Evolutionary conservation across 352 stramenopile genomes (phyloP).

Genomic region (Stephanocyclus meneghinianus): DNA sequence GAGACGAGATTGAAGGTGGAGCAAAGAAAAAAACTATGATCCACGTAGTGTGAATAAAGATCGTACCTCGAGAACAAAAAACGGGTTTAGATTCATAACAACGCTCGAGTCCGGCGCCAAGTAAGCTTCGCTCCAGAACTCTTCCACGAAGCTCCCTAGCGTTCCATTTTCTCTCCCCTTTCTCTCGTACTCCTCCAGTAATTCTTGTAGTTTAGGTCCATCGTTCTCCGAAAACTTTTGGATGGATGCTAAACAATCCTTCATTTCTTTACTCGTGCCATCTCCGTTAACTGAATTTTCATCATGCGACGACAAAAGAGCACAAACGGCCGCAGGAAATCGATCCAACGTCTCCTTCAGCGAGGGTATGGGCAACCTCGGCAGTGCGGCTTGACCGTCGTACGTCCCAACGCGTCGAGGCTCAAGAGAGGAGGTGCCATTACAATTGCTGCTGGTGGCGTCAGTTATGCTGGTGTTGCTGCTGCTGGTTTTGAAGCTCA

Average conservation of each 20-base stretch:
- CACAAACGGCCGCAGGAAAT: conserved; percentile 85
- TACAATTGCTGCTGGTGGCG: neutral
- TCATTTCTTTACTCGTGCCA: conserved; percentile 28
- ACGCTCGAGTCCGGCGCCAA: conserved; percentile 89
- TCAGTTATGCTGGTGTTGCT: neutral
- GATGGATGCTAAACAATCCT: conserved; percentile 47
- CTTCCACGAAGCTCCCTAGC: conserved; percentile 82
- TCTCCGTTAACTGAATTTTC: conserved; percentile 34
- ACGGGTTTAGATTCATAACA: conserved; percentile 95
- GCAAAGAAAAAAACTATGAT: too few species aligned
- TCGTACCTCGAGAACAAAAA: conserved; percentile 90
- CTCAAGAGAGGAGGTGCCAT: neutral
- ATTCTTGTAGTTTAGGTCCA: conserved; percentile 81
- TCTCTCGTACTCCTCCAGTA: conserved; percentile 77
- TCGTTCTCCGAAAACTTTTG: conserved; percentile 72
- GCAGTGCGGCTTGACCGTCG: neutral
- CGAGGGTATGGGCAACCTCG: conserved; percentile 58
- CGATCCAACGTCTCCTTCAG: conserved; percentile 88
- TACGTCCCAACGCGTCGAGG: neutral
- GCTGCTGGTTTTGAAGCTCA: conserved; percentile 9
- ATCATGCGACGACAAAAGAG: conserved; percentile 82
- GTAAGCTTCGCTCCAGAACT: conserved; percentile 96
- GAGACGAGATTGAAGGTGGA: neutral
- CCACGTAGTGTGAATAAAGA: too few species aligned
- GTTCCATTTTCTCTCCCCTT: conserved; percentile 44